Evolutionary conservation across 2,329 filamentous ascomycete species (phyloP), one percentile per base, ranked within the genome.

Genomic region (Cordyceps tenuipes): DNA sequence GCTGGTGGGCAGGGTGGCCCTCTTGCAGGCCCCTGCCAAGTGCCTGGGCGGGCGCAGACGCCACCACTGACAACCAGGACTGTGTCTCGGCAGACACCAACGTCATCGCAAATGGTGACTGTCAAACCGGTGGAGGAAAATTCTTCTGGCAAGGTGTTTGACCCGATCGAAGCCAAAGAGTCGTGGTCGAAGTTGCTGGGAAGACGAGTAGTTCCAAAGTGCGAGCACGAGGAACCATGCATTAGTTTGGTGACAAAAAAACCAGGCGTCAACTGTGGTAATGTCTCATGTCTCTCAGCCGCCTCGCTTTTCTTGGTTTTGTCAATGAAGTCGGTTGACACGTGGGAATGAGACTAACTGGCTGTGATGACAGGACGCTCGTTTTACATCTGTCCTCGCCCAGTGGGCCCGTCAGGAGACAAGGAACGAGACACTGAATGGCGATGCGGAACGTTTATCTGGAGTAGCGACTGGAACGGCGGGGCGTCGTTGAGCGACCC

Each of bases 141-240:
- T 43, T 23, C 53, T 63, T 26, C 64, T 69, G 3, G 77, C 73
- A 9, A 72, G 60, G 77, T 83, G 1, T 78, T 88, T 62, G 89
- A 92, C 65, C 86, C 88, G 0, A 84, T 91, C 54, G 79, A 83
- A 62, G 82, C 82, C 50, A 93, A 90, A 70, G 88, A 94, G 68
- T 88, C 87, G 23, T 97, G 94, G 94, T 86, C 85, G 5, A 91
- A 88, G 69, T 79, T 97, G 15, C 86, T 97, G 63, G 83, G 86
- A 17, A 91, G 88, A 71, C 86, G 88, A 60, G 76, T 83, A 1
- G 79, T 84, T 1, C 94, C 94, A 1, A 82, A 82, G 61, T 99
- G 94, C 70, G 91, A 97, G 52, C 94, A 99, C 69, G 79, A 85
- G 57, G 92, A 97, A 67, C 88, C 90, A 3, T 97, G 94, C 72